Percentiles rank a stretch among this genome's conserved stretches.
phyloP scores from a whole-genome alignment of 192 early-diverging fungal genomes.

The Funneliformis mosseae region DNA sequence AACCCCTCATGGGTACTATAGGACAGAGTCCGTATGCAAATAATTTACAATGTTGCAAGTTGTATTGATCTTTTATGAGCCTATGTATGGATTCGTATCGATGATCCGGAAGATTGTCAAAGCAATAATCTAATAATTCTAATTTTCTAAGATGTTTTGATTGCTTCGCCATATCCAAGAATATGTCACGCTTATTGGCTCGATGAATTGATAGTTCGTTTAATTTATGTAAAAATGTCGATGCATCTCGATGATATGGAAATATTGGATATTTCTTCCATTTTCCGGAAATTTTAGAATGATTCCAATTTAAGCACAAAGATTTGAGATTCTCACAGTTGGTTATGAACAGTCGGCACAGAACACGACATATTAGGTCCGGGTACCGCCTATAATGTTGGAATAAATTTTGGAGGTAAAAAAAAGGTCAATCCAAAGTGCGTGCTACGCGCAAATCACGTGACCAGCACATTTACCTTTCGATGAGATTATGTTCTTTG shows the following conservation, averaged over 20 bases:
- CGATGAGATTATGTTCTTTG: not conserved
- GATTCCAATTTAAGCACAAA: not conserved
- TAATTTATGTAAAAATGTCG: not conserved
- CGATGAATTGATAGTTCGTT: not conserved
- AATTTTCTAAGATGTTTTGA: not conserved
- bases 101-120: not conserved
- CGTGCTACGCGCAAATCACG: not conserved
- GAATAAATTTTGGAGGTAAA: not conserved
- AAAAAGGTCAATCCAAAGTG: not conserved
- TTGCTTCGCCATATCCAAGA: not conserved
- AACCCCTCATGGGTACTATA: not conserved
- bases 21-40: conserved; percentile 11
- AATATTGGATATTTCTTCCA: not conserved
- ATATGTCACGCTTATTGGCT: not conserved
- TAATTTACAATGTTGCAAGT: conserved; percentile 13
- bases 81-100: not conserved
- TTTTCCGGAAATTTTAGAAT: not conserved
- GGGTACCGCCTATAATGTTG: not conserved
- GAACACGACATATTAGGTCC: conserved; percentile 7
- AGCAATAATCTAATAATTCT: conserved; percentile 12
- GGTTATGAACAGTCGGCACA: not conserved
- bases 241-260: not conserved
- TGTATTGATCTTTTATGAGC: not conserved
- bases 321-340: not conserved
- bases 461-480: not conserved